These are phyloP conservation scores for Hyphopichia fennica DNA, from an alignment of 1,139 yeast genomes.

Conservation along the genomic window DNA sequence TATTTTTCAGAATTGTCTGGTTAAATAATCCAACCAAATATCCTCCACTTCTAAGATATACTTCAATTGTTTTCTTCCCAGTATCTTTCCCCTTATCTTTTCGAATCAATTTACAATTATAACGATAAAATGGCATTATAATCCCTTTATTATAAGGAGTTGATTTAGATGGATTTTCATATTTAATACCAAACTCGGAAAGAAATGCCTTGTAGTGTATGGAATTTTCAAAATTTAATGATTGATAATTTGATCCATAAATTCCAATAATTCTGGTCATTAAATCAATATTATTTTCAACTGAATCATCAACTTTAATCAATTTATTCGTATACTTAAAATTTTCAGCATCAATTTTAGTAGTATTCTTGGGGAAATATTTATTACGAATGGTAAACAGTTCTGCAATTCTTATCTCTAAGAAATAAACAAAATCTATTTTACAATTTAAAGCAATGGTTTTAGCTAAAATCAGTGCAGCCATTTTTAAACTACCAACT, in stretches of 20 bases:
- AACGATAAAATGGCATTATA: slow-evolving; percentile 52
- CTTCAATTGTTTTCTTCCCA: slow-evolving; percentile 25
- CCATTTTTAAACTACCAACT: slow-evolving; percentile 44
- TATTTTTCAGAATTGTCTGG: slow-evolving; percentile 20
- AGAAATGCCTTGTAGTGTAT: slow-evolving; percentile 51
- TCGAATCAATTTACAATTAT: slow-evolving; percentile 41
- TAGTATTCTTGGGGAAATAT: slow-evolving; percentile 39
- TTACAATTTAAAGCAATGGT: slow-evolving; percentile 37
- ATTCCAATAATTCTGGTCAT: slow-evolving; percentile 53
- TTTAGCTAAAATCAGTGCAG: slow-evolving; percentile 42
- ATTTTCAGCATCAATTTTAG: slow-evolving; percentile 44
- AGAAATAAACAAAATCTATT: slow-evolving; percentile 52
- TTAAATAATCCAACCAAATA: slow-evolving; percentile 55
- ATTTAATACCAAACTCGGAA: slow-evolving; percentile 57
- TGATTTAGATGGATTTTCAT: slow-evolving; percentile 23
- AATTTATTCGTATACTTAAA: slow-evolving; percentile 41
- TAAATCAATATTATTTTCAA: slow-evolving; percentile 22
- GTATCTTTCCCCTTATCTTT: slow-evolving; percentile 19
- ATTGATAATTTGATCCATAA: slow-evolving; percentile 31
- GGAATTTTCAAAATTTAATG: slow-evolving; percentile 38
- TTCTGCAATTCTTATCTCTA: slow-evolving; percentile 57
- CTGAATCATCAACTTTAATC: slow-evolving; percentile 22
- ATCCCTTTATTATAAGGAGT: slow-evolving; percentile 47
- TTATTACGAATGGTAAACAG: slow-evolving; percentile 37
- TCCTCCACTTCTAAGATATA: slow-evolving; percentile 57